Conservation (phyloP, 2,329 filamentous ascomycete species). For the Penicillium thymicola region DNA sequence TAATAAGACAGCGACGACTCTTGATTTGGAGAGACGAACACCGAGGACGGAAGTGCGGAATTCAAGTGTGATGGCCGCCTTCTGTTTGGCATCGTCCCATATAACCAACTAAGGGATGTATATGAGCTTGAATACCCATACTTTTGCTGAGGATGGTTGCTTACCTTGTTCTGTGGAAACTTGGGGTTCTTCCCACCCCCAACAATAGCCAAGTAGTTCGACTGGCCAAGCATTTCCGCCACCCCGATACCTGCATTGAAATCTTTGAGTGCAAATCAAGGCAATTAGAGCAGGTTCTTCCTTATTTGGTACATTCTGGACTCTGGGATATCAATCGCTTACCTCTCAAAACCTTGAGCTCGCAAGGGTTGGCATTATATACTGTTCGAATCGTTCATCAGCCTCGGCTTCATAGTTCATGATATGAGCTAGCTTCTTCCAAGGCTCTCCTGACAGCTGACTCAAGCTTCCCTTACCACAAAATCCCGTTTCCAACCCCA, state of each 20-base stretch:
- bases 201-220: constrained; percentile 84
- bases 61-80: constrained; percentile 71
- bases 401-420: constrained; percentile 13
- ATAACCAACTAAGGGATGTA: constrained; percentile 59
- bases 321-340: constrained; percentile 10
- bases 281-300: neutral
- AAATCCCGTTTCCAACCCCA: constrained; percentile 82
- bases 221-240: constrained; percentile 80
- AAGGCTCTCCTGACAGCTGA: neutral
- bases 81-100: constrained; percentile 83
- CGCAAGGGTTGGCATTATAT: constrained; percentile 69
- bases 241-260: constrained; percentile 79
- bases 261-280: constrained; percentile 48
- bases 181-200: constrained; percentile 83
- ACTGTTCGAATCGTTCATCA: constrained; percentile 48
- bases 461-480: constrained; percentile 58
- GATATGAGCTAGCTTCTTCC: neutral
- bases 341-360: constrained; percentile 64
- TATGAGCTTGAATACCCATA: neutral
- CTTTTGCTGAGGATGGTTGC: constrained; percentile 4
- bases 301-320: neutral
- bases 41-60: constrained; percentile 77
- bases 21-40: constrained; percentile 70
- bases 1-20: constrained; percentile 75
- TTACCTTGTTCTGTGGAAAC: constrained; percentile 79